Percentiles rank a stretch among this genome's conserved stretches.
Evolutionary conservation across 495 filamentous ascomycete genomes (phyloP).

Genomic region (Penicillium silybi): DNA sequence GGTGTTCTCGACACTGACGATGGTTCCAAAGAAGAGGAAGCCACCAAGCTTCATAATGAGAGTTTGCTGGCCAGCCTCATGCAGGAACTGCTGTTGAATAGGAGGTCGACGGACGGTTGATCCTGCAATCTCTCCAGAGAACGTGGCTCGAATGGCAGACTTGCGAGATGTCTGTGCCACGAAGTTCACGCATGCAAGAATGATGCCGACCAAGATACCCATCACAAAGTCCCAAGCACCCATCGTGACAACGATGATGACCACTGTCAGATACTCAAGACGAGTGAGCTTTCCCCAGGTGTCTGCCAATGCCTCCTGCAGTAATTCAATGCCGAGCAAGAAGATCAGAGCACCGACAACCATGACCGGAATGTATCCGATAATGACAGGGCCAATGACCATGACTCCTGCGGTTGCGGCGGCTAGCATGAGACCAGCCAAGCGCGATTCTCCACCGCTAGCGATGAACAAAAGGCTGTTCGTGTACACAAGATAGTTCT

Average conservation of each 20-base stretch:
- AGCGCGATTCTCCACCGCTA: slow-evolving; percentile 78
- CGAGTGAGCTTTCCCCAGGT: slow-evolving; percentile 80
- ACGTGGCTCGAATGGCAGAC: slow-evolving; percentile 80
- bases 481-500: slow-evolving; percentile 95
- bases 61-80: slow-evolving; percentile 80
- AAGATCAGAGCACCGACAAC: slow-evolving; percentile 95
- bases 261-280: slow-evolving; percentile 86
- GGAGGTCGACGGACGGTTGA: slow-evolving; percentile 90
- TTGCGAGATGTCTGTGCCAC: slow-evolving; percentile 88
- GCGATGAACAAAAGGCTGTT: slow-evolving; percentile 94
- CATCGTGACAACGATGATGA: slow-evolving; percentile 94
- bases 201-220: slow-evolving; percentile 87
- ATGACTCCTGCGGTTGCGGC: slow-evolving; percentile 73
- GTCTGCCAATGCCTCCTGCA: slow-evolving; percentile 81
- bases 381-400: slow-evolving; percentile 76
- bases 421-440: slow-evolving; percentile 85
- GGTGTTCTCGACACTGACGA: slow-evolving; percentile 86
- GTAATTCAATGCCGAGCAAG: slow-evolving; percentile 83
- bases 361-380: slow-evolving; percentile 94
- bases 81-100: slow-evolving; percentile 80
- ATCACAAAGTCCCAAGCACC: slow-evolving; percentile 93
- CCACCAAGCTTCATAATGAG: slow-evolving; percentile 86
- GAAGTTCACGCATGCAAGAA: slow-evolving; percentile 83
- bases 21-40: slow-evolving; percentile 95
- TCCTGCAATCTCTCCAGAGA: slow-evolving; percentile 78